Evolutionary conservation across 1,139 yeast species (phyloP).

Genomic region (Candida gigantensis): DNA sequence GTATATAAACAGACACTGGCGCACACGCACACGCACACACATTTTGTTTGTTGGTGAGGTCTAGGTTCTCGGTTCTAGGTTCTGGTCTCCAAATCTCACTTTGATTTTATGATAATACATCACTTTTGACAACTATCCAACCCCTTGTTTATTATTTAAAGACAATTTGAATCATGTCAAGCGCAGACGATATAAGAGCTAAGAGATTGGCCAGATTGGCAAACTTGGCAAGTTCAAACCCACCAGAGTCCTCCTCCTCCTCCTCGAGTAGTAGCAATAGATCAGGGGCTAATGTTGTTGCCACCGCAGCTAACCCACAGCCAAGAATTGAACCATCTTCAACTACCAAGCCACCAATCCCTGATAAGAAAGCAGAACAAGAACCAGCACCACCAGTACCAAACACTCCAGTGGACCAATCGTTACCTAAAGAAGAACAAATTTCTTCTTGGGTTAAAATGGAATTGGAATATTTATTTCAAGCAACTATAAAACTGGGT

Average conservation of each 20-base stretch:
- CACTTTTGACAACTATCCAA: no score
- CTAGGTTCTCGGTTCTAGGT: no score
- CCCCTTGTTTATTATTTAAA: no score
- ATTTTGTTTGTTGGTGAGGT: no score
- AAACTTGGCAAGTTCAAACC: conserved; percentile 18
- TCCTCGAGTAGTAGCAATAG: background rate
- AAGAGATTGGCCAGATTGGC: conserved; percentile 56
- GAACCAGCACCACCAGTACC: conserved; percentile 7
- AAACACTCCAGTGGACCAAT: conserved; percentile 4
- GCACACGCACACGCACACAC: no score
- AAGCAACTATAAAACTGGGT: conserved; percentile 31
- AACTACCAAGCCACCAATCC: conserved; percentile 6
- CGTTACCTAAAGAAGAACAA: conserved; percentile 18
- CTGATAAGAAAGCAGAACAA: conserved; percentile 4
- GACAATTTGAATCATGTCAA: no score
- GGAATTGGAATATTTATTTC: conserved; percentile 40
- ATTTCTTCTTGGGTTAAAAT: conserved; percentile 30
- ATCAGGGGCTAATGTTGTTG: background rate
- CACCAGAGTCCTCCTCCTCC: background rate
- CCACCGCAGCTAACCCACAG: background rate
- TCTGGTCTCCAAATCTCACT: no score
- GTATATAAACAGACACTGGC: no score
- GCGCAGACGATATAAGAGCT: conserved; percentile 45
- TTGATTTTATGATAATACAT: no score
- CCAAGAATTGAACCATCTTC: background rate